Evolutionary conservation across 805 yeast species (phyloP), one percentile per base, ranked within the genome.

Genomic region (Wickerhamomyces kurtzmanii): DNA sequence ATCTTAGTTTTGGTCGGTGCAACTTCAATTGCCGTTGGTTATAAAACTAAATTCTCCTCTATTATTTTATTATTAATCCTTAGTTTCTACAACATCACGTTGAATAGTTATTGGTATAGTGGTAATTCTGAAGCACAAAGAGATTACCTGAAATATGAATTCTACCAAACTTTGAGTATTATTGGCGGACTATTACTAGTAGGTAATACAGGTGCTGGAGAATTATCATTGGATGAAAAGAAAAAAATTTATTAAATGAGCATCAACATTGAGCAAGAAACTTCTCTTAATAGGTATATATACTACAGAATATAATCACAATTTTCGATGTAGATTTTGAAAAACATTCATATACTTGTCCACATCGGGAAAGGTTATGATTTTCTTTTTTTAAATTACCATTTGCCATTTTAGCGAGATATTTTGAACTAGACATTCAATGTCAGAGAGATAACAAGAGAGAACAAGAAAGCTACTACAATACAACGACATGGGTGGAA

Each of bases 141-240:
- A 47, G 98, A 89, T 57, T 82, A 75, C 55, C 59, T 85, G 53
- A 82, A 82, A 55, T 91, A 87, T 55, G 97, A 87, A 57, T 83
- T 82, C 55, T 89, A 81, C 69, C 98, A 91, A 62, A 85, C 94
- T 22, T 65, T 89, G 50, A 80, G 94, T 32, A 89, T 89, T 51
- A 87, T 89, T 28, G 98, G 98, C 32, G 98, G 97, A 2, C 70
- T 89, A 37, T 59, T 89, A 36, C 62, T 91, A 40, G 83, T 91
- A 36, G 95, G 84, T 34, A 85, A 82, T 58, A 84, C 95, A 4
- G 98, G 98, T 37, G 97, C 97, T 17, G 98, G 98, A 28, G 87
- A 82, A 43, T 66, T 89, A 39, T 82, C 94, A 16, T 61, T 89
- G 33, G 98, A 89, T 49, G 96, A 86, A 55, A 89, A 91, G 78